Conservation (phyloP, 108 stramenopile genomes). For the Chaetoceros tenuissimus region DNA sequence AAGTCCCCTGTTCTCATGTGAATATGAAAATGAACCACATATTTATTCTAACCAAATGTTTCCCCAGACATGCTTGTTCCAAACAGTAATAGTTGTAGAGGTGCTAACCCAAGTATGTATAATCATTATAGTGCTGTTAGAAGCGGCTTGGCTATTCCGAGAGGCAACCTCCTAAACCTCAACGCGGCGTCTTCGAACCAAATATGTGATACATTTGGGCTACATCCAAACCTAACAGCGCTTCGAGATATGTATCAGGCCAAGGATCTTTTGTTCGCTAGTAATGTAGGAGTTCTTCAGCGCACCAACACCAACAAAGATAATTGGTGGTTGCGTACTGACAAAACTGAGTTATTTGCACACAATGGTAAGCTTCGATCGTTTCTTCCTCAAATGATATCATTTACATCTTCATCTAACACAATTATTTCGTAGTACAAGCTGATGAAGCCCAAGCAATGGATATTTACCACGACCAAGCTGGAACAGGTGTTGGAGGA, state of each 20-base stretch:
- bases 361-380: not conserved
- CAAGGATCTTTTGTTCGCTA: conserved; percentile 43
- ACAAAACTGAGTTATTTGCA: not conserved
- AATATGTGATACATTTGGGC: conserved; percentile 46
- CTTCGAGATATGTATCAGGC: conserved; percentile 44
- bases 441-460: not conserved
- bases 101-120: not conserved
- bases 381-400: not conserved
- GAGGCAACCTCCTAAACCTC: conserved; percentile 14
- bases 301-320: conserved; percentile 14
- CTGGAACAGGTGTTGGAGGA: conserved; percentile 32
- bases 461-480: conserved; percentile 5
- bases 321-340: not conserved
- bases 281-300: conserved; percentile 55
- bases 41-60: no score
- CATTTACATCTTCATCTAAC: not conserved
- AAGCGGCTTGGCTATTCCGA: not conserved
- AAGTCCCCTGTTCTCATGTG: no score
- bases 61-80: not conserved
- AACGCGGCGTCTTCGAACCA: conserved; percentile 21
- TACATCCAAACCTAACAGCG: conserved; percentile 28
- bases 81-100: not conserved
- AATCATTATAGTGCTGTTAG: not conserved
- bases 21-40: no score
- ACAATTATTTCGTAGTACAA: not conserved